Evolutionary conservation across 108 stramenopile genomes (phyloP).

Genomic region (Cyclotella sp.): DNA sequence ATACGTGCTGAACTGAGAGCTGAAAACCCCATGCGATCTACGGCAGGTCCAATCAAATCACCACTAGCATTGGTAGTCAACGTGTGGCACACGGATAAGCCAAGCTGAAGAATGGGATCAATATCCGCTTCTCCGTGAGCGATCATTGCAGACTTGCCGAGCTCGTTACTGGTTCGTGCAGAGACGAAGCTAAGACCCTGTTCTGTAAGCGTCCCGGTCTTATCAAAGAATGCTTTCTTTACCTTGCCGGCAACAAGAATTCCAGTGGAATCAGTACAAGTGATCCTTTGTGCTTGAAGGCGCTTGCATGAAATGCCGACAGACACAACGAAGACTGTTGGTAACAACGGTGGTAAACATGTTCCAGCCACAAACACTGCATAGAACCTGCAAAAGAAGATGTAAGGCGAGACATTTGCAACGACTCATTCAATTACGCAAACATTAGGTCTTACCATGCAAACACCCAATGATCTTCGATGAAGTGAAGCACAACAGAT

Average conservation of each 20-base stretch:
- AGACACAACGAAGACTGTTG: slow-evolving; percentile 73
- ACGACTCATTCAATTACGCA: background rate
- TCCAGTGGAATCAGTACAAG: slow-evolving; percentile 70
- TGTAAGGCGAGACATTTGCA: background rate
- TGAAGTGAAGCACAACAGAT: slow-evolving; percentile 41
- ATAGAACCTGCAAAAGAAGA: slow-evolving; percentile 18
- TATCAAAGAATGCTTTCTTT: slow-evolving; percentile 80
- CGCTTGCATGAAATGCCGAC: slow-evolving; percentile 67
- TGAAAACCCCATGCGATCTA: slow-evolving; percentile 62
- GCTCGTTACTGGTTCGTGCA: slow-evolving; percentile 19
- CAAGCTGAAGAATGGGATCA: slow-evolving; percentile 38
- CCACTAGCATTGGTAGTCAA: slow-evolving; percentile 41
- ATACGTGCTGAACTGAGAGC: slow-evolving; percentile 32
- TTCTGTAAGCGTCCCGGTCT: slow-evolving; percentile 83
- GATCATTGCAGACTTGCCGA: slow-evolving; percentile 5
- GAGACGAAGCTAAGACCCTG: slow-evolving; percentile 69
- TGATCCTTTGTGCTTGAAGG: slow-evolving; percentile 59
- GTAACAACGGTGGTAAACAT: slow-evolving; percentile 22
- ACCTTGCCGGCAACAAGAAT: slow-evolving; percentile 88
- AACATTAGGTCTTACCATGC: slow-evolving; percentile 56
- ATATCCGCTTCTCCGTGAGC: background rate
- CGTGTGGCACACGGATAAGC: slow-evolving; percentile 67
- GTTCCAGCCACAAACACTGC: slow-evolving; percentile 32
- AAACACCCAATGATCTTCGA: slow-evolving; percentile 60
- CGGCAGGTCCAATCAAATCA: slow-evolving; percentile 60